These are phyloP conservation scores for Plectosphaerella sp. DNA, from an alignment of 2,329 filamentous ascomycete species.

Conservation along the genomic window DNA sequence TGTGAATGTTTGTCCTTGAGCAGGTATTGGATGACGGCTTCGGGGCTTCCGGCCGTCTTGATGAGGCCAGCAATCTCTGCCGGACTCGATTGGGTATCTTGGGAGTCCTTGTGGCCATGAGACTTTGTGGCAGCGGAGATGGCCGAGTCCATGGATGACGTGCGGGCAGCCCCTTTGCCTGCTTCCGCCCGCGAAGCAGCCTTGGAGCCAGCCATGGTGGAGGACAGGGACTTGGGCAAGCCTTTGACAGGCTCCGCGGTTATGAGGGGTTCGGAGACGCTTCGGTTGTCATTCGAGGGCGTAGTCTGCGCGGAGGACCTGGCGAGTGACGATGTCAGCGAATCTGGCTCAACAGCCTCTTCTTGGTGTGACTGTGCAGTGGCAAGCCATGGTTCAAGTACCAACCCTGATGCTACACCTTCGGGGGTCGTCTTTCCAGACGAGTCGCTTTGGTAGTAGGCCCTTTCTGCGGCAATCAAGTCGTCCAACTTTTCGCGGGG, in stretches of 20 bases:
- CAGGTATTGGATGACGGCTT: slow-evolving; percentile 83
- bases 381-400: slow-evolving; percentile 4
- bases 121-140: slow-evolving; percentile 69
- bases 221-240: slow-evolving; percentile 28
- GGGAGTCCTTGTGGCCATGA: slow-evolving; percentile 44
- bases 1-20: slow-evolving; percentile 89
- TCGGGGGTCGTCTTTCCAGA: slow-evolving; percentile 26
- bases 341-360: neutral
- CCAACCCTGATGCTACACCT: slow-evolving; percentile 24
- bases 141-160: slow-evolving; percentile 89
- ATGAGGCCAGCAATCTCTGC: slow-evolving; percentile 77
- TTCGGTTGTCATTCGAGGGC: slow-evolving; percentile 46
- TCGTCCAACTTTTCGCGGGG: slow-evolving; percentile 10
- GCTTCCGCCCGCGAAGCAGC: slow-evolving; percentile 33
- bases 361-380: neutral
- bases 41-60: slow-evolving; percentile 78
- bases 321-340: neutral
- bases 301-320: neutral
- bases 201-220: slow-evolving; percentile 43
- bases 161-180: slow-evolving; percentile 53
- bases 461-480: slow-evolving; percentile 17
- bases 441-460: slow-evolving; percentile 32
- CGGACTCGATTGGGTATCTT: slow-evolving; percentile 55
- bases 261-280: slow-evolving; percentile 36
- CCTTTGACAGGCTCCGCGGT: slow-evolving; percentile 37